Evolutionary conservation across 2,329 filamentous ascomycete genomes (phyloP), one percentile per base, ranked within the genome.

Genomic region (Talaromyces sp.): DNA sequence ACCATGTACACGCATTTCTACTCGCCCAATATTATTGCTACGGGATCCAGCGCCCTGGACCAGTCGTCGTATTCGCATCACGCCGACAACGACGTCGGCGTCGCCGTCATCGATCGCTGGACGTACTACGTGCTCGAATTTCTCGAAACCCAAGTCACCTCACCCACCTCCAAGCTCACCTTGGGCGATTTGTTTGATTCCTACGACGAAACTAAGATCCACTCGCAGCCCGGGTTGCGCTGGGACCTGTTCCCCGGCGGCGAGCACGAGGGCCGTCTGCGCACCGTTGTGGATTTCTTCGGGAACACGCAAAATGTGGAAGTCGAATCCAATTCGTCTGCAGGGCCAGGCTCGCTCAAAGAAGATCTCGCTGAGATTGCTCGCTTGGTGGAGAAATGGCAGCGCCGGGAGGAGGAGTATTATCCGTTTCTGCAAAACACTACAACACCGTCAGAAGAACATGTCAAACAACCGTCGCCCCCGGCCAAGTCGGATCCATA

Each of bases 1-100:
- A 99, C 94, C 32, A 97, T 99, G 92, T 99, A 96, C 79, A 93
- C 88, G 72, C 93, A 96, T 69, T 91, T 99, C 71, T 99, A 99
- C 80, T 96, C 92, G 5, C 93, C 93, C 54, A 97, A 97, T 71
- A 97, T 99, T 69, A 92, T 99, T 69, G 94, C 94, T 0, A 99
- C 95, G 0, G 94, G 94, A n/a, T 96, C 91, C 32, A 95, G 90
- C 3, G 92, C 94, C 74, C 88, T 97, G 63, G 93, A 97, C 72
- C 91, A 99, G 75, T 96, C 91, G 5, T 96, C 90, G 0, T 99
- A 99, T 77, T 96, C 91, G 1, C 94, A 99, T 77, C 94, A 99
- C 74, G 94, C 94, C 59, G 94, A 99, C 77, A 96, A 93, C 75
- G 94, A 99, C 71, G 92, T 99, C 35, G 94, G 94, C 38, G 94